Evolutionary conservation across 2,329 filamentous ascomycete species (phyloP), one percentile per base, ranked within the genome.

Genomic region (Clarireedia monteithiana): DNA sequence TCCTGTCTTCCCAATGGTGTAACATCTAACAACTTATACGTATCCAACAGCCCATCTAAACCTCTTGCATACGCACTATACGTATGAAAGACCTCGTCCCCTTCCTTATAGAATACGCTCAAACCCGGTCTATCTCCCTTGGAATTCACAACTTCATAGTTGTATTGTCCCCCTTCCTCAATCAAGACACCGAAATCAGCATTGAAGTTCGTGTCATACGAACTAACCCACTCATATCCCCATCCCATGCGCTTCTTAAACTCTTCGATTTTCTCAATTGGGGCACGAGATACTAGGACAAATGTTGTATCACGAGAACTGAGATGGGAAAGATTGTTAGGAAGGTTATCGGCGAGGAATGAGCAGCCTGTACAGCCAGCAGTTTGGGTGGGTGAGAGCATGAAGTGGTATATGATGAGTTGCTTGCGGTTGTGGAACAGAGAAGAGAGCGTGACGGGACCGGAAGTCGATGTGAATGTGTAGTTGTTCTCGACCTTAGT

Each of bases 371-470:
- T 57, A 56, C 74, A 77, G 26, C 68, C 74, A 5, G 61, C 56
- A 2, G 70, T 64, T 1, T 68, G 62, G 3, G 64, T 59, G 2
- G 72, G 71, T 0, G 59, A 63, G 55, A 75, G 73, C 74, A 77
- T 77, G 67, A 75, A 76, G 63, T 77, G 74, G 60, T 75, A 75
- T 38, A 77, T 57, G 46, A 74, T 67, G 56, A 75, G 67, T 53
- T 73, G 68, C 27, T 69, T 65, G 27, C 67, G 66, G 50, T 63
- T 64, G 5, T 63, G 62, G 50, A 73, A 73, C 46, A 74, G 65
- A 2, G 70, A 68, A 2, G 42, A 6, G 20, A 73, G 61, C 1
- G 60, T 64, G 26, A 64, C 46, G 12, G 63, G 63, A 39, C 65
- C 14, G 5, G 15, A 15, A 14, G 26, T 2, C 6, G 26, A 51